Percentiles rank a stretch among this genome's conserved stretches.
phyloP scores from a whole-genome alignment of 768 basidiomycete species.

The Suillus brevipes region DNA sequence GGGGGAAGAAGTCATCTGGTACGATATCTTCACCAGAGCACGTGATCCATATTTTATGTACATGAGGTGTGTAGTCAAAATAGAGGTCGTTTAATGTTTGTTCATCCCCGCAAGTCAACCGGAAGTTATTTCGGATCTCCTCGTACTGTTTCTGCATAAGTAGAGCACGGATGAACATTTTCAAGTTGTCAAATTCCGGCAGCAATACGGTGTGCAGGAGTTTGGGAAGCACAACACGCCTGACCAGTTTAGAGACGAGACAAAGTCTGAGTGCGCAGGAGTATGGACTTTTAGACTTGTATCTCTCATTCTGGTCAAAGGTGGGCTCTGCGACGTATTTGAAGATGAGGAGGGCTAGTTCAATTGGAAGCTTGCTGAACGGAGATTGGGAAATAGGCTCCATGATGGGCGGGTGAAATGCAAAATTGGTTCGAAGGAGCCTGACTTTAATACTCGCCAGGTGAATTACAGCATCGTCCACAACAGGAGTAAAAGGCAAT shows the following conservation, averaged over 20 bases:
- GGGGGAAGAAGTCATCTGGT: slow-evolving; percentile 16
- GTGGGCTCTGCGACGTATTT: slow-evolving; percentile 30
- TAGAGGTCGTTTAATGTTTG: slow-evolving; percentile 22
- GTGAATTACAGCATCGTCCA: neutral
- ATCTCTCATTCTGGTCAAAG: slow-evolving; percentile 6
- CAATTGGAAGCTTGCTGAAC: slow-evolving; percentile 33
- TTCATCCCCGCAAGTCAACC: neutral
- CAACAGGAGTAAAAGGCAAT: neutral
- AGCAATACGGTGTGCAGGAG: slow-evolving; percentile 42
- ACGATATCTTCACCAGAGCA: slow-evolving; percentile 9
- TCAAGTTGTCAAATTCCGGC: neutral
- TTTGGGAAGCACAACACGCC: slow-evolving; percentile 37
- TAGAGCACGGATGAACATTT: slow-evolving; percentile 35
- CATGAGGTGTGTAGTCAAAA: slow-evolving; percentile 32
- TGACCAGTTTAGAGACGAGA: slow-evolving; percentile 34
- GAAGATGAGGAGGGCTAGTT: slow-evolving; percentile 39
- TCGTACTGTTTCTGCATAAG: slow-evolving; percentile 23
- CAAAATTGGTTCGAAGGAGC: neutral
- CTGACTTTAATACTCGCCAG: neutral
- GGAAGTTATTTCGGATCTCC: neutral
- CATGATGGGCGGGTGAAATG: neutral
- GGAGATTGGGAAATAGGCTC: slow-evolving; percentile 5
- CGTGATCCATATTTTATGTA: slow-evolving; percentile 39
- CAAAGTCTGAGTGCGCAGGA: slow-evolving; percentile 33
- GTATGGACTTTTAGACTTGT: slow-evolving; percentile 9